Base-by-base conservation (phyloP, 2,329 filamentous ascomycete species). In the Colletotrichum noveboracense region DNA sequence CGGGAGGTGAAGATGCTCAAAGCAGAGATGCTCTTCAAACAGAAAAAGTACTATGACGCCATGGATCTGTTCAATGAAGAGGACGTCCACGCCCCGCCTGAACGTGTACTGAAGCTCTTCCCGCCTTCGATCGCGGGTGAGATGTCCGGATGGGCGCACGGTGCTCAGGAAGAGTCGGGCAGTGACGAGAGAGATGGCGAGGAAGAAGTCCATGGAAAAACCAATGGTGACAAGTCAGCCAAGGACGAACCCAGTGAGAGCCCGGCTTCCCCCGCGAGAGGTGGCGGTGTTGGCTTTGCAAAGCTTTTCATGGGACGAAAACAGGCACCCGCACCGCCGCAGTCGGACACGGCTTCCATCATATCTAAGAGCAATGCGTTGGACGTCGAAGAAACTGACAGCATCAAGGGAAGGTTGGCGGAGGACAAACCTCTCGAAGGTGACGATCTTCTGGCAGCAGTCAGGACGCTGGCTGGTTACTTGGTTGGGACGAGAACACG, bases 1-100 rank as follows among this genome's bases (percentile, higher is more conserved):
- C 91, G 96, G 32, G 94, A 97, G 79, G 93, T 97, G 79, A 97
- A 96, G 86, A 97, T 98, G 87, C 90, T 94, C 79, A 99, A 99
- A 83, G 97, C 96, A 0, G 95, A 98, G 82, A 87, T 89, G 16
- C 87, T 98, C 6, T 99, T 99, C 80, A 92, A 93, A 74, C 89
- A 94, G 79, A 94, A 93, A 79, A 97, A 94, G 82, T 99, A 96
- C 81, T 91, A 93, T 52, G 93, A 96, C 66, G 94, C 96, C 2
- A 90, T 99, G 86, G 96, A 98, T 79, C 86, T 99, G 3, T 98
- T 98, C 85, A 92, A 92, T 69, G 91, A 92, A 79, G 95, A 95
- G 5, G 94, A 97, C 70, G 95, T 98, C 4, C 93, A 95, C 79
- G 96, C 97, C 0, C 95, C 97, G 1, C 96, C 97, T 0, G 95